These are phyloP conservation scores for Apiospora sp. DNA, from an alignment of 2,329 filamentous ascomycete species.

Conservation along the genomic window DNA sequence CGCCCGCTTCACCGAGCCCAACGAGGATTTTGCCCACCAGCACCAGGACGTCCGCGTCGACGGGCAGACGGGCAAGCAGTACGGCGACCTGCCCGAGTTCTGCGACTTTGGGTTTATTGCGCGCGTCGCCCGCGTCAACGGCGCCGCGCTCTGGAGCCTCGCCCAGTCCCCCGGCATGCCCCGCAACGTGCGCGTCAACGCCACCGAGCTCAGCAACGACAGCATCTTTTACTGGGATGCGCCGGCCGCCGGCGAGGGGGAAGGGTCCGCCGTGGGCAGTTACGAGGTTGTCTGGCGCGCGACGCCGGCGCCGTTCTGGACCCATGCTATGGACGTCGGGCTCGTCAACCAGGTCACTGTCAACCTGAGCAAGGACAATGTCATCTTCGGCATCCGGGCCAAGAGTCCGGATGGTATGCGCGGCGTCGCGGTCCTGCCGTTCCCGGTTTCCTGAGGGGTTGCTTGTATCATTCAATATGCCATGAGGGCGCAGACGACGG, in stretches of 20 bases:
- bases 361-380: constrained; percentile 63
- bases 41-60: constrained; percentile 60
- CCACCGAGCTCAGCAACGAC: constrained; percentile 55
- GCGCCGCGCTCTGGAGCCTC: constrained; percentile 61
- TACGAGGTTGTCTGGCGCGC: constrained; percentile 66
- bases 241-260: constrained; percentile 39
- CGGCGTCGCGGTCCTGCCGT: constrained; percentile 42
- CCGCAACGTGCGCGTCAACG: constrained; percentile 57
- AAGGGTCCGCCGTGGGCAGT: constrained; percentile 43
- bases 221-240: constrained; percentile 59
- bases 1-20: constrained; percentile 64
- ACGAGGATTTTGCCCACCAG: constrained; percentile 65
- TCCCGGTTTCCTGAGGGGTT: constrained; percentile 31
- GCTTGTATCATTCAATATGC: background rate
- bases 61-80: constrained; percentile 55
- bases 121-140: constrained; percentile 62
- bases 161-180: constrained; percentile 59
- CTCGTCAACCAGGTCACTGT: constrained; percentile 54
- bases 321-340: constrained; percentile 56
- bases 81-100: constrained; percentile 63
- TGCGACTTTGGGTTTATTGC: constrained; percentile 64
- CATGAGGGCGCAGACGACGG: background rate
- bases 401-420: constrained; percentile 37
- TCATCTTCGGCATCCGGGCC: constrained; percentile 62
- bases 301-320: constrained; percentile 59